Evolutionary conservation across 148 eudicot species (phyloP).

Genomic region (Limonium bicolor): DNA sequence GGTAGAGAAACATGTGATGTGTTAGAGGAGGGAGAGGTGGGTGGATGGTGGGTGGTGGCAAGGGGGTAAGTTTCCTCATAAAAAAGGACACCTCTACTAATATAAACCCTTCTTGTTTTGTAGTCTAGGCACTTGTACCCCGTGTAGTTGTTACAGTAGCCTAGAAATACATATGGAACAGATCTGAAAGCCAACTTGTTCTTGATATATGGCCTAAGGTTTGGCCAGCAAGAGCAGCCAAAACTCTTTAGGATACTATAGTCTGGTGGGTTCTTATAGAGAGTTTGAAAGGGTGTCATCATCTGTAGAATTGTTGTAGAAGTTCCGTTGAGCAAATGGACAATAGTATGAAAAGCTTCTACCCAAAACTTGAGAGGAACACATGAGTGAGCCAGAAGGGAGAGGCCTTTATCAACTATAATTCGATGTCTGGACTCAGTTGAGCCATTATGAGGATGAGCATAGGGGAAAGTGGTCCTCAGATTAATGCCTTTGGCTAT

Average conservation of each 20-base stretch:
- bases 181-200: not conserved
- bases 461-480: not conserved
- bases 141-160: too few relatives aligned
- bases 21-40: too few relatives aligned
- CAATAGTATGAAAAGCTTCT: not conserved
- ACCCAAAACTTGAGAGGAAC: not conserved
- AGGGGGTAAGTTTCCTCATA: too few relatives aligned
- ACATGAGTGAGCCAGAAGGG: not conserved
- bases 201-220: not conserved
- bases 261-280: not conserved
- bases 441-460: not conserved
- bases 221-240: not conserved
- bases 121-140: conserved; percentile 2
- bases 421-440: not conserved
- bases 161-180: not conserved
- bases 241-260: not conserved
- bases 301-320: not conserved
- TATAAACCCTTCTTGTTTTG: not conserved
- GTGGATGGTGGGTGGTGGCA: too few relatives aligned
- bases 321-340: not conserved
- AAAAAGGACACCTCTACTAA: conserved; percentile 2
- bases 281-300: not conserved
- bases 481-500: too few relatives aligned
- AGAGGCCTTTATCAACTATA: not conserved
- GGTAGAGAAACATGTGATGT: too few relatives aligned